phyloP scores from a whole-genome alignment of 2,329 filamentous ascomycete genomes.

The Myotisia sp. region DNA sequence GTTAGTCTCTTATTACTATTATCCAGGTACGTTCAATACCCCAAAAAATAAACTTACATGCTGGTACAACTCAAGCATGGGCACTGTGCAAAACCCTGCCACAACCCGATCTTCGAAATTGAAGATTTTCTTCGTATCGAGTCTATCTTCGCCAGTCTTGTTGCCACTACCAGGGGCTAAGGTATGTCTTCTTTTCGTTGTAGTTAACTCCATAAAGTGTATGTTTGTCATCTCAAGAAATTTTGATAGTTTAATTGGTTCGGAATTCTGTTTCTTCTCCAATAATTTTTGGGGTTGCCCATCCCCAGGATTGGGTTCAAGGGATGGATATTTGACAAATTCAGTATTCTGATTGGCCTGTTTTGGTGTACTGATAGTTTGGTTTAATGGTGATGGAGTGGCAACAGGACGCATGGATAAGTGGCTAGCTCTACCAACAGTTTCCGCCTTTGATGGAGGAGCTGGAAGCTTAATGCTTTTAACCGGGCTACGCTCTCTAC shows the following conservation, averaged over 20 bases:
- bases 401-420: conserved; percentile 34
- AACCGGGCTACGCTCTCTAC: conserved; percentile 59
- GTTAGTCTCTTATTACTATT: conserved; percentile 5
- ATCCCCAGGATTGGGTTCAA: conserved; percentile 32
- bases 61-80: conserved; percentile 87
- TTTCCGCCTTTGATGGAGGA: conserved; percentile 53
- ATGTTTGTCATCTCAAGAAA: conserved; percentile 94
- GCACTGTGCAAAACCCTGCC: conserved; percentile 78
- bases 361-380: not conserved
- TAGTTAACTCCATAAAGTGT: conserved; percentile 96
- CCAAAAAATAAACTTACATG: conserved; percentile 46
- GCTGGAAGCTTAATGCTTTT: conserved; percentile 59
- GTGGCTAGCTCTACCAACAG: conserved; percentile 42
- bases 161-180: conserved; percentile 42
- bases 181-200: conserved; percentile 81
- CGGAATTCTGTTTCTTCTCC: too few species aligned
- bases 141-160: conserved; percentile 13
- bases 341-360: not conserved
- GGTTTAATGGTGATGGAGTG: conserved; percentile 20
- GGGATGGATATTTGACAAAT: conserved; percentile 19
- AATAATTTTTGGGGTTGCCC: conserved; percentile 35
- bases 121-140: conserved; percentile 19
- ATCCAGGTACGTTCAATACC: conserved; percentile 1
- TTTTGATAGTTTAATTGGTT: conserved; percentile 71
- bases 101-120: conserved; percentile 64